These are phyloP conservation scores for Talaromyces funiculosus DNA, from an alignment of 2,329 filamentous ascomycete species.

Conservation along the genomic window DNA sequence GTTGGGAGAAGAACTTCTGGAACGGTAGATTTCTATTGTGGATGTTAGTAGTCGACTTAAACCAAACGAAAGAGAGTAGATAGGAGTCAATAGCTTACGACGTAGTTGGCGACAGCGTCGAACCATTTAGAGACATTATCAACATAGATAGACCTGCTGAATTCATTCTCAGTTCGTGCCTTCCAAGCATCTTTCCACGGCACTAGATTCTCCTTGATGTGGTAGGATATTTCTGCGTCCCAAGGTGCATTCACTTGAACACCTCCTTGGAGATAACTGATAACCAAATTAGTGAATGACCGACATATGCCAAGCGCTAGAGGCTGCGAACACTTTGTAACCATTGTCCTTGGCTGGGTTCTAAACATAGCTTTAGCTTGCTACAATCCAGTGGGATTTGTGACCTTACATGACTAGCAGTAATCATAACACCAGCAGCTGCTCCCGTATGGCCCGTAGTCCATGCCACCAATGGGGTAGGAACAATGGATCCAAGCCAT, in stretches of 20 bases:
- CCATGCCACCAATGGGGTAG: conserved; percentile 60
- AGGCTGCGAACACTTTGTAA: conserved; percentile 52
- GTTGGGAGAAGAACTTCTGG: conserved; percentile 22
- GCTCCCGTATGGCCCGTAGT: conserved; percentile 50
- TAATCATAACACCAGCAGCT: conserved; percentile 60
- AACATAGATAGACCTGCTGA: conserved; percentile 29
- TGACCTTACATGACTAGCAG: conserved; percentile 51
- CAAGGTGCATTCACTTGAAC: conserved; percentile 62
- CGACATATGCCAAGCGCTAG: not conserved
- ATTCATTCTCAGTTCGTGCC: conserved; percentile 25
- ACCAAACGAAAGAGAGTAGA: not conserved
- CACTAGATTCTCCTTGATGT: conserved; percentile 51
- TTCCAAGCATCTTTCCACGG: conserved; percentile 44
- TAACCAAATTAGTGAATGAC: conserved; percentile 18
- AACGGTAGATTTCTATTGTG: conserved; percentile 26
- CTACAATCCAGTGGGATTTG: not conserved
- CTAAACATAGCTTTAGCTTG: not conserved
- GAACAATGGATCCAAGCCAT: conserved; percentile 52
- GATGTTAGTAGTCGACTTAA: not conserved
- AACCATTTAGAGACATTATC: conserved; percentile 27
- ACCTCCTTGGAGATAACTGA: conserved; percentile 56
- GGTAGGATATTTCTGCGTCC: conserved; percentile 53
- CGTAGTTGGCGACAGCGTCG: conserved; percentile 8
- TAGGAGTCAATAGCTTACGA: not conserved
- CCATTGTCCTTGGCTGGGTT: conserved; percentile 29